Evolutionary conservation across 1,284 basidiomycete genomes (phyloP), one percentile per base, ranked within the genome.

Genomic region (Inonotus obliquus): DNA sequence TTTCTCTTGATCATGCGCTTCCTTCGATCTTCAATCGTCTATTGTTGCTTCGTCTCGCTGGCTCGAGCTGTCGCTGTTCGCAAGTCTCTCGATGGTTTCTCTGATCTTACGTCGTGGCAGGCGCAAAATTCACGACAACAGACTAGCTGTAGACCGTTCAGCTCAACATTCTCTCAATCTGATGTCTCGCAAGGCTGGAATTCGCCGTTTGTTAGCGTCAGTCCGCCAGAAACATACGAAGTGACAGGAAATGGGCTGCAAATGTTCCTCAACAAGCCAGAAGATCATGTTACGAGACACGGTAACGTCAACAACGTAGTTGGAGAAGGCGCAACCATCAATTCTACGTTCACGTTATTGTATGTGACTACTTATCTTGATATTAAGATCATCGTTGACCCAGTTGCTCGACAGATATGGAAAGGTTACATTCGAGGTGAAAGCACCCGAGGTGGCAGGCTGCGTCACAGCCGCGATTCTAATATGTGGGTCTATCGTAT

Each of bases 381-480:
- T 11, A 41, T 29, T 52, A 19, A 27, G 3, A 9, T 29, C 25
- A 14, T 13, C 49, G 4, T 45, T 52, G 25, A 13, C 52, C 53
- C 51, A 57, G 49, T 17, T 49, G 10, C 17, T 39, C 17, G 29
- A 44, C 9, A 76, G 76, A 25, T 69, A 76, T 53, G 77, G 76
- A 3, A 75, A 72, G 52, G 73, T 76, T 6, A 75, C 75, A 0
- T 74, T 74, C 57, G 72, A 73, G 37, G 58, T 78, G 11, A 62
- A 67, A 29, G 72, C 71, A 0, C 74, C 77, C 1, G 53, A 57
- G 0, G 68, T 76, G 14, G 61, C 74, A 4, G 78, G 77, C 7
- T 71, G 72, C 1, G 74, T 80, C 35, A 73, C 75, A 2, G 78
- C 78, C 1, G 74, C 69, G 7, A 78, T 80, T 52, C 62, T 78